A percentile compares a stretch with the other conserved stretches of the same genome.
These are phyloP conservation scores for Coprinellus aureogranulatus DNA, from an alignment of 768 basidiomycete genomes.

Conservation along the genomic window DNA sequence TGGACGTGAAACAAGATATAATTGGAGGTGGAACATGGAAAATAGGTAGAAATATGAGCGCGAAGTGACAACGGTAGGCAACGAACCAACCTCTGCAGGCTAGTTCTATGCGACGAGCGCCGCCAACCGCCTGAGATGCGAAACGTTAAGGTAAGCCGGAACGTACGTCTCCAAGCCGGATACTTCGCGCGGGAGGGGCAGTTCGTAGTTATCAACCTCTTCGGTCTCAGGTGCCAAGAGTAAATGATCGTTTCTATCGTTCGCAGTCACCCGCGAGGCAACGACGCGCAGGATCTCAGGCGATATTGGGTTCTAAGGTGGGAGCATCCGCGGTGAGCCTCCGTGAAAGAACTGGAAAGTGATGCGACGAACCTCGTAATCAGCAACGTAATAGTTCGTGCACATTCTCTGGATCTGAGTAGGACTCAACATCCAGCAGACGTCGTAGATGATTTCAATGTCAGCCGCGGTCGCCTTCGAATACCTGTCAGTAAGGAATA, in stretches of 20 bases:
- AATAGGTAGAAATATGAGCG: too few species aligned
- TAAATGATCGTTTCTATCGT: conserved; percentile 95
- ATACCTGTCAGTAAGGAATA: conserved; percentile 8
- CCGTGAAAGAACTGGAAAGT: background rate
- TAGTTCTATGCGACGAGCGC: conserved; percentile 69
- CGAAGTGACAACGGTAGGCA: conserved; percentile 14
- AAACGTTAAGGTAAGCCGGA: conserved; percentile 86
- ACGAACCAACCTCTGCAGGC: conserved; percentile 14
- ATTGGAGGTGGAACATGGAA: background rate
- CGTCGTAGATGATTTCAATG: conserved; percentile 98
- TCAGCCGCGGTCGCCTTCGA: conserved; percentile 84
- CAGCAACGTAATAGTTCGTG: conserved; percentile 97
- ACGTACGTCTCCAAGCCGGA: conserved; percentile 96
- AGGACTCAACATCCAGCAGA: conserved; percentile 99
- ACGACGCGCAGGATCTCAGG: conserved; percentile 97
- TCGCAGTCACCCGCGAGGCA: conserved; percentile 90
- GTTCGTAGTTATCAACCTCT: conserved; percentile 93
- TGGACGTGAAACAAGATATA: background rate
- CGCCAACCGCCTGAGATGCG: conserved; percentile 83
- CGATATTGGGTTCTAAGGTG: conserved; percentile 83
- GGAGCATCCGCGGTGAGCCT: background rate
- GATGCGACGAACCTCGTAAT: conserved; percentile 77
- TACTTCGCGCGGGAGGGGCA: conserved; percentile 91
- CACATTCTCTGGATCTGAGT: conserved; percentile 99
- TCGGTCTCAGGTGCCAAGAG: conserved; percentile 95